Base-by-base conservation (phyloP, 495 filamentous ascomycete genomes). In the Penicillium goetzii region DNA sequence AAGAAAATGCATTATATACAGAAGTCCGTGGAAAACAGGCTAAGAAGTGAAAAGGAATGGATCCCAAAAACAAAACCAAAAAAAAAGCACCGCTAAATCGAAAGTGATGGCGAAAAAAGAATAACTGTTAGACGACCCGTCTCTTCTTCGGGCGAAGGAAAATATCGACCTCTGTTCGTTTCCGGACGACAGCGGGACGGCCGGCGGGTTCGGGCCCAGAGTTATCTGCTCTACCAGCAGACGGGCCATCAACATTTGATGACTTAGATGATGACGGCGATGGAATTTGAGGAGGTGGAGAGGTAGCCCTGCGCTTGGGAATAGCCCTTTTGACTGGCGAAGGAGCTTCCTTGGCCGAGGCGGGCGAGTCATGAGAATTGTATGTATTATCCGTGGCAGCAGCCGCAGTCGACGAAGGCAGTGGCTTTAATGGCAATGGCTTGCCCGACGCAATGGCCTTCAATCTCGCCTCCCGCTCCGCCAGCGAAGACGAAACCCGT, bases 111-210 rank as follows among this genome's bases (percentile, higher is more conserved):
- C 4, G 28, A 10, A 38, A 58, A 33, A 38, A n/a, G 26, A 26
- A 55, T n/a, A 43, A 10, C 34, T 15, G 49, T 66, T 54, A 74
- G 11, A 58, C 50, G 28, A 73, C 41, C 9, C 69, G 76, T 54
- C 68, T 76, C 19, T 79, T 75, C 61, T 78, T 80, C 10, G 76
- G 74, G 23, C 75, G 78, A 43, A 80, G 77, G 64, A 81, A 80
- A 2, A 80, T 64, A 60, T 67, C 78, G 2, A 72, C 74, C 15
- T 73, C 59, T 7, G 74, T 67, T 52, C 78, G 68, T 56, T 77
- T 78, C 23, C 74, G 73, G 36, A 74, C 61, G 4, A 71, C 49
- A 36, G 65, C 59, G 15, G 65, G 71, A 19, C 73, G 73, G 9
- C 62, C 51, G 68, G 61, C 7, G 68, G n/a, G 15, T 47, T 40